Evolutionary conservation across 805 yeast species (phyloP).

Genomic region (Candida insectorum): DNA sequence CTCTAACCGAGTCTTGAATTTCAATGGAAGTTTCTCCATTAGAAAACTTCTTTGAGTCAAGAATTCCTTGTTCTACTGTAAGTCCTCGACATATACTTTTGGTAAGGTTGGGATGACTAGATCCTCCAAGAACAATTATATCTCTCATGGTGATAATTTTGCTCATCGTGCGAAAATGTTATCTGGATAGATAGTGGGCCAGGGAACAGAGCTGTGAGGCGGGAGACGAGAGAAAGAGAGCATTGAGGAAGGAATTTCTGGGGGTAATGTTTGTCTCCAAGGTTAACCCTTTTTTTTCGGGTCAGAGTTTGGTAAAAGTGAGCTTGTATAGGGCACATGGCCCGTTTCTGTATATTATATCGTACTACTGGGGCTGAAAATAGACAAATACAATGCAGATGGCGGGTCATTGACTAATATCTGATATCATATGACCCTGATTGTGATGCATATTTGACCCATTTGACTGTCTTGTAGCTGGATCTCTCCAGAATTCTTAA

Average conservation of each 20-base stretch:
- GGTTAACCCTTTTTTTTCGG: too few species aligned
- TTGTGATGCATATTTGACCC: constrained; percentile 77
- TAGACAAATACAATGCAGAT: neutral
- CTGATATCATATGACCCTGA: constrained; percentile 84
- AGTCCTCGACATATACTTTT: constrained; percentile 71
- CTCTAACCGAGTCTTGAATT: constrained; percentile 85
- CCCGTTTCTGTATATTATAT: too few species aligned
- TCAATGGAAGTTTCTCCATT: constrained; percentile 94
- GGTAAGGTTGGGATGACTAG: constrained; percentile 80
- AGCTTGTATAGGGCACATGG: too few species aligned
- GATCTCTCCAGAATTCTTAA: constrained; percentile 59
- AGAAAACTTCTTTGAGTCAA: constrained; percentile 59
- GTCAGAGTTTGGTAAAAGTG: too few species aligned
- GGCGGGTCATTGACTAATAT: constrained; percentile 30
- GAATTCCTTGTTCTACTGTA: constrained; percentile 69
- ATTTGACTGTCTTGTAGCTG: constrained; percentile 71
- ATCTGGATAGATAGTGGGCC: too few species aligned
- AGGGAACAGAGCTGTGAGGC: too few species aligned
- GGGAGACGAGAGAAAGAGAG: too few species aligned
- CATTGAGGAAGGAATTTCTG: too few species aligned
- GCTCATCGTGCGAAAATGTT: neutral
- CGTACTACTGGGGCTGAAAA: neutral
- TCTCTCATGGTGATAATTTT: constrained; percentile 63
- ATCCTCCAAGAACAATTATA: constrained; percentile 85
- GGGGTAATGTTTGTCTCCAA: too few species aligned